Evolutionary conservation across 163 green algal species (phyloP).

Genomic region (Scenedesmus sp.): DNA sequence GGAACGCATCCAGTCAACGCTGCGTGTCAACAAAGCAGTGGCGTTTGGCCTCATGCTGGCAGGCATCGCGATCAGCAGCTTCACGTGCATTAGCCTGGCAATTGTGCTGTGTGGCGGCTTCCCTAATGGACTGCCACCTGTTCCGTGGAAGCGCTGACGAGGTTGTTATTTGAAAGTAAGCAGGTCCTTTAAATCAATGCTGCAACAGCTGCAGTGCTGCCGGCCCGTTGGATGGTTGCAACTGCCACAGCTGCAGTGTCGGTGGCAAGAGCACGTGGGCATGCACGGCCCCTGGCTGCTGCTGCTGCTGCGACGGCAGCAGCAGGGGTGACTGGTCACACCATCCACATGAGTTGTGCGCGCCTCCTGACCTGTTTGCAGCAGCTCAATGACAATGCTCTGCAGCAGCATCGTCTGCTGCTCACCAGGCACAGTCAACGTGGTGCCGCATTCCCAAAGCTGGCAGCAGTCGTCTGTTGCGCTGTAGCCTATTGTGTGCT

Average conservation of each 20-base stretch:
- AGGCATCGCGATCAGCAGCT: constrained; percentile 54
- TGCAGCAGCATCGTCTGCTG: too few relatives aligned
- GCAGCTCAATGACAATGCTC: too few relatives aligned
- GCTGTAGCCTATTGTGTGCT: too few relatives aligned
- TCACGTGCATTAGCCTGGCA: constrained; percentile 33
- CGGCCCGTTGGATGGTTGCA: too few relatives aligned
- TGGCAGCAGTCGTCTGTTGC: too few relatives aligned
- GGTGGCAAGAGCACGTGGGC: not conserved
- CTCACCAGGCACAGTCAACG: too few relatives aligned
- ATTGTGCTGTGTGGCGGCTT: constrained; percentile 43
- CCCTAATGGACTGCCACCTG: constrained; percentile 35
- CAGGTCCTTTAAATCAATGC: too few relatives aligned
- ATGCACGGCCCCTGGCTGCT: not conserved
- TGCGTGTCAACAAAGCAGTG: constrained; percentile 44
- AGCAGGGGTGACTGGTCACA: not conserved
- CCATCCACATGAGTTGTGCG: not conserved
- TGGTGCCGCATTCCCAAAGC: too few relatives aligned
- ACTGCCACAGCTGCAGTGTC: not conserved
- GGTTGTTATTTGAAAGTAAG: not conserved
- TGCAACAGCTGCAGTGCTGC: too few relatives aligned
- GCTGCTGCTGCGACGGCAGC: not conserved
- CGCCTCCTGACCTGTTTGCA: not conserved
- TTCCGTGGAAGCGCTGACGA: constrained; percentile 23
- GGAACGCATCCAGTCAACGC: constrained; percentile 24
- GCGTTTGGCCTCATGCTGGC: constrained; percentile 64